Evolutionary conservation across 371 early-diverging fungal species (phyloP), one percentile per base, ranked within the genome.

Genomic region (Encephalitozoon cuniculi): DNA sequence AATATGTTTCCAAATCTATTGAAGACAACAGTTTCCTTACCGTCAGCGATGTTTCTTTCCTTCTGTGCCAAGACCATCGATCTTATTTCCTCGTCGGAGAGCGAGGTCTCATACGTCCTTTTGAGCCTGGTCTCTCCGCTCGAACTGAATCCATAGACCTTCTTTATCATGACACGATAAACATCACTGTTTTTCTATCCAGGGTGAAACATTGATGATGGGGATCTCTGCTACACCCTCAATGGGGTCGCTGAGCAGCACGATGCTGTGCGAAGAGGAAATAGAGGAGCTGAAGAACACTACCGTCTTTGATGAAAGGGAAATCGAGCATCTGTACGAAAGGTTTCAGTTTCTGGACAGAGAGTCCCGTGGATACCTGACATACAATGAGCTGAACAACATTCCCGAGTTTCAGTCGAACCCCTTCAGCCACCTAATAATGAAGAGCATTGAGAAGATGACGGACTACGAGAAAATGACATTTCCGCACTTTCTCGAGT

Each of bases 351-450:
- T 64, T 64, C 32, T 82, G 34, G 80, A 82, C 41, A 79, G 39
- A 43, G 28, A 34, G 9, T 49, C 64, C n/a, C 37, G 41, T 25
- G 80, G 80, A 23, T 75, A 70, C 66, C 28, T 82, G 7, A 74
- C 80, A 18, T 82, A 63, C 53, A 68, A 72, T 4, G 83, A 82
- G 11, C 41, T 82, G 15, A 74, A 79, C 49, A 75, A 67, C 43
- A 71, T 82, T 4, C 83, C 83, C 23, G 83, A 82, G 64, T 80
- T 82, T 65, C 66, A 71, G 11, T 67, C 72, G 0, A 82, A 82
- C 63, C 83, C 83, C n/a, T 68, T 82, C n/a, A 71, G 40, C n/a
- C 67, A 51, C 15, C 64, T 77, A 6, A 71, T 82, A 30, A 41
- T 79, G 68, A 66, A 37, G 23, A 72, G 51, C 18, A 75, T 82